Conservation (phyloP, 495 filamentous ascomycete genomes). For the Mytilinidion resinicola region DNA sequence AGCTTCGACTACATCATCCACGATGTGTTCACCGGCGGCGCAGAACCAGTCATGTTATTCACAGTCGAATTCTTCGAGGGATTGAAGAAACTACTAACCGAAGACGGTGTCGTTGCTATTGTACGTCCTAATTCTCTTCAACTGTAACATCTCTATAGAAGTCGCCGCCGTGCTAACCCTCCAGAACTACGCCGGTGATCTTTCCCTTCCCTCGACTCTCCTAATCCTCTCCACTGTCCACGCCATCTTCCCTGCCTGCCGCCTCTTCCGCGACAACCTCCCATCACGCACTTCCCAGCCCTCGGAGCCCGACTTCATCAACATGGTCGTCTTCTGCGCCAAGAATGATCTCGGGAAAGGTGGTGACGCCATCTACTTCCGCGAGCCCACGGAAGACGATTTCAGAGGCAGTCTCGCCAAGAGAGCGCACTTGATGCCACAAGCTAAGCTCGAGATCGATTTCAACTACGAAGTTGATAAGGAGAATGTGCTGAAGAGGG, state of each 20-base stretch:
- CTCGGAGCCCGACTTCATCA: slow-evolving; percentile 62
- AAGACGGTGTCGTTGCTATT: slow-evolving; percentile 81
- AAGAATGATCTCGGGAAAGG: slow-evolving; percentile 37
- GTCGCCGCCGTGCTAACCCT: not conserved
- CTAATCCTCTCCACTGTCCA: slow-evolving; percentile 67
- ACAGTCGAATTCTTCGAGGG: slow-evolving; percentile 72
- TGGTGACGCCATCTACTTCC: slow-evolving; percentile 51
- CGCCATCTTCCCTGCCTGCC: slow-evolving; percentile 69
- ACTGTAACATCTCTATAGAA: not conserved
- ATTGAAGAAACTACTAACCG: slow-evolving; percentile 61
- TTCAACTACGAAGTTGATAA: slow-evolving; percentile 37
- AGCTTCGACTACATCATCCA: slow-evolving; percentile 89
- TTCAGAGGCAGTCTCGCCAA: slow-evolving; percentile 65
- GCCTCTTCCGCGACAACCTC: slow-evolving; percentile 75
- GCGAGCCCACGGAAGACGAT: slow-evolving; percentile 58
- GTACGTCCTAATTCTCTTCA: slow-evolving; percentile 39
- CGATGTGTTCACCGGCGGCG: slow-evolving; percentile 97
- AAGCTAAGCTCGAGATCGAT: slow-evolving; percentile 61
- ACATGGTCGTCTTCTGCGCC: slow-evolving; percentile 79
- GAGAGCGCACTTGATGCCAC: slow-evolving; percentile 61
- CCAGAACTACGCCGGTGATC: slow-evolving; percentile 95
- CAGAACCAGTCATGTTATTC: slow-evolving; percentile 82
- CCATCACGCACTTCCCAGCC: slow-evolving; percentile 33
- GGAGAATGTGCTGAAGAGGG: slow-evolving; percentile 45
- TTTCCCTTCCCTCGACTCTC: slow-evolving; percentile 54